phyloP scores from a whole-genome alignment of 2,329 filamentous ascomycete genomes.

The Cercospora sojina region DNA sequence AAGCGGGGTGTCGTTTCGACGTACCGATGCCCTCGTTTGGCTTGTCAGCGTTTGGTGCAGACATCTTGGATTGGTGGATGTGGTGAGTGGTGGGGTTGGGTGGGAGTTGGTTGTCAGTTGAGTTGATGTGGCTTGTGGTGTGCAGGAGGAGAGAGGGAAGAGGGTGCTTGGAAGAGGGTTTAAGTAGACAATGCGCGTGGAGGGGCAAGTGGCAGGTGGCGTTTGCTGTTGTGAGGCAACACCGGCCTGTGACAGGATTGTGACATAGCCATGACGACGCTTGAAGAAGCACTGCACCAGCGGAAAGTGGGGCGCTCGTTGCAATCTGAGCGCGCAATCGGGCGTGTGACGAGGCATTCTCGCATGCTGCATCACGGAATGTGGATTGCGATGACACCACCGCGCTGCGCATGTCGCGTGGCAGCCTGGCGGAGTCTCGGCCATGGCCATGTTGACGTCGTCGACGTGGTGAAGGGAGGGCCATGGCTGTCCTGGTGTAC shows the following conservation, averaged over 20 bases:
- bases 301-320: background rate
- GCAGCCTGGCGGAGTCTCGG: background rate
- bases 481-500: background rate
- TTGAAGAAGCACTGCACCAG: background rate
- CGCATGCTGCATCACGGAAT: background rate
- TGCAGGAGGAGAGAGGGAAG: slow-evolving; percentile 4
- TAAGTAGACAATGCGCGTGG: background rate
- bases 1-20: background rate
- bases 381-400: background rate
- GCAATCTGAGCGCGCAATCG: background rate
- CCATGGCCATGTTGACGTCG: background rate
- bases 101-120: background rate
- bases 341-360: background rate
- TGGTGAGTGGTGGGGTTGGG: slow-evolving; percentile 4
- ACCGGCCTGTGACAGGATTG: background rate
- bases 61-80: slow-evolving; percentile 39
- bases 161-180: background rate
- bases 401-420: background rate
- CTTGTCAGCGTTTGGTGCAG: slow-evolving; percentile 46
- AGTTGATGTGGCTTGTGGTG: slow-evolving; percentile 8
- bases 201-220: background rate
- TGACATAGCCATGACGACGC: slow-evolving; percentile 1
- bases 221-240: slow-evolving; percentile 1
- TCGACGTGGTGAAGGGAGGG: background rate
- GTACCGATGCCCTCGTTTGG: slow-evolving; percentile 45